These are phyloP conservation scores for Alternaria viburni DNA, from an alignment of 2,329 filamentous ascomycete genomes.

Conservation along the genomic window DNA sequence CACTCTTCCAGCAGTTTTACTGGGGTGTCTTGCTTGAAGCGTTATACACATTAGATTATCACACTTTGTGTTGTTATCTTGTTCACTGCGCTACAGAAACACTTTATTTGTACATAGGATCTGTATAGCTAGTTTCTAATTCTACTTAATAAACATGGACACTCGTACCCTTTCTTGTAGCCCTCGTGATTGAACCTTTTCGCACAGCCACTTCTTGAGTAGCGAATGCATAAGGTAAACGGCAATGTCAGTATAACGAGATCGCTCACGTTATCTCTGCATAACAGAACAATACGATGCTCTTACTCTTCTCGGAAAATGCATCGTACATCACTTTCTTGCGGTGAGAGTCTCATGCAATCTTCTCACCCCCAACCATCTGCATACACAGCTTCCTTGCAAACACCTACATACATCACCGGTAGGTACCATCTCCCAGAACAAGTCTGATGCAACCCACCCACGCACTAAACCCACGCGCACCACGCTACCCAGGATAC, in stretches of 20 bases:
- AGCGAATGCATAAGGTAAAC: background rate
- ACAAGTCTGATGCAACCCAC: background rate
- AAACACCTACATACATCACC: background rate
- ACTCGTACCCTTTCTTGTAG: rapidly evolving
- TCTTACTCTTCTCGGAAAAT: background rate
- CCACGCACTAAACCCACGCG: background rate
- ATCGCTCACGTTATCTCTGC: background rate
- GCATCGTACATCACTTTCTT: background rate
- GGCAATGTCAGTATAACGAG: background rate
- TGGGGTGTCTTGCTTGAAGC: background rate
- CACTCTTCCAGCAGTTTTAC: background rate
- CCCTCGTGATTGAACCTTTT: background rate
- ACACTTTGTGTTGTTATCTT: background rate
- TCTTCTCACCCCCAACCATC: background rate
- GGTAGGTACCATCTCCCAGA: background rate
- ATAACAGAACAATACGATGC: background rate
- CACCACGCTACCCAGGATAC: background rate
- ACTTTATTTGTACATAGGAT: background rate
- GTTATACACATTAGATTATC: background rate
- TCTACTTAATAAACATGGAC: background rate
- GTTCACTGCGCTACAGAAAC: background rate
- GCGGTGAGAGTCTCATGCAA: background rate
- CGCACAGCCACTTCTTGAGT: background rate
- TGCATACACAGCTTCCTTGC: background rate
- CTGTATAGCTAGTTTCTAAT: background rate